These are phyloP conservation scores for Paramicrosporidium saccamoebae DNA, from an alignment of 371 early-diverging fungal species.

Conservation along the genomic window DNA sequence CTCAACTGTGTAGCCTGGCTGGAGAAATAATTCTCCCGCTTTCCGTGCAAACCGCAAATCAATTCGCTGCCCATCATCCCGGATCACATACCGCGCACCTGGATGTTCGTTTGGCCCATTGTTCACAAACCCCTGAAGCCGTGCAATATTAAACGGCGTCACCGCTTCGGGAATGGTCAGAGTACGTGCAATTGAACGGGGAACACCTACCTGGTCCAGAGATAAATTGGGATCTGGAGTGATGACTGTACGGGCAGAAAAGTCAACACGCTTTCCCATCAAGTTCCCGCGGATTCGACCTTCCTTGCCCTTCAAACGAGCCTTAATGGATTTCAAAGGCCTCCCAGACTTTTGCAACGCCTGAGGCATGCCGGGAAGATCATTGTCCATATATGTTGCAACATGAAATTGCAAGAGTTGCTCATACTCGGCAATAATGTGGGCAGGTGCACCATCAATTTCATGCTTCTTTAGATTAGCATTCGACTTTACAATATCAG, in stretches of 20 bases:
- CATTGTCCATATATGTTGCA: conserved; percentile 97
- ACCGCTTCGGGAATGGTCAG: conserved; percentile 95
- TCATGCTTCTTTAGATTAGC: conserved; percentile 53
- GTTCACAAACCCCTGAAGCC: conserved; percentile 53
- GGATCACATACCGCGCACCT: conserved; percentile 94
- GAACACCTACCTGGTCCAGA: conserved; percentile 96
- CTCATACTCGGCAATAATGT: conserved; percentile 82
- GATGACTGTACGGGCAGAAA: conserved; percentile 97
- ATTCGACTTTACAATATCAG: conserved; percentile 92
- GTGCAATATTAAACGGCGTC: conserved; percentile 87
- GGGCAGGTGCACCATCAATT: conserved; percentile 84
- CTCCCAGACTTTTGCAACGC: conserved; percentile 85
- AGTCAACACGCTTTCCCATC: conserved; percentile 99
- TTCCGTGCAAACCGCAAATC: conserved; percentile 71
- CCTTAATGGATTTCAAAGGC: conserved; percentile 87
- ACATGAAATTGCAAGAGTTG: conserved; percentile 87
- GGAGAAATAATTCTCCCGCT: conserved; percentile 59
- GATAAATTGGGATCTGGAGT: conserved; percentile 95
- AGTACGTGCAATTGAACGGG: conserved; percentile 84
- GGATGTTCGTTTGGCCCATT: conserved; percentile 92
- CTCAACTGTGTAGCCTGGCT: conserved; percentile 82
- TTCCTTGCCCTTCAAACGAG: conserved; percentile 97
- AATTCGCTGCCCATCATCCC: conserved; percentile 84
- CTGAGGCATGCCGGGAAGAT: conserved; percentile 86
- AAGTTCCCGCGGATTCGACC: conserved; percentile 96